phyloP scores from a whole-genome alignment of 192 early-diverging fungal species.

The Coemansia sp. region DNA sequence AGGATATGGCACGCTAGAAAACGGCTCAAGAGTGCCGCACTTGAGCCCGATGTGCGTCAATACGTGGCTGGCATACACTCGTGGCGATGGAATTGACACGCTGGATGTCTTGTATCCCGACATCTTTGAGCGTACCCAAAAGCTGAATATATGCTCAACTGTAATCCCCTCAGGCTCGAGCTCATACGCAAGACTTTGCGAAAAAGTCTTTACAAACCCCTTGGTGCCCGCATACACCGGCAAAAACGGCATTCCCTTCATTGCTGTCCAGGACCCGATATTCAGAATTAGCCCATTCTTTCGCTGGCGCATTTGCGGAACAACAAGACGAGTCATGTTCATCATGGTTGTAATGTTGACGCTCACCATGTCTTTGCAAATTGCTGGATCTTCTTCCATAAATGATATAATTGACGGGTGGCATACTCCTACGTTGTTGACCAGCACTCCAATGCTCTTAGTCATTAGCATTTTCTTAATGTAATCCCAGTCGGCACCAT shows the following conservation, averaged over 20 bases:
- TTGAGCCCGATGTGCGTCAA: slow-evolving; percentile 65
- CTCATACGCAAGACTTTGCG: slow-evolving; percentile 81
- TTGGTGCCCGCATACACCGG: slow-evolving; percentile 92
- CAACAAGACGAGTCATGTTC: slow-evolving; percentile 70
- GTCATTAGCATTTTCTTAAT: slow-evolving; percentile 26
- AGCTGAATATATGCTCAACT: slow-evolving; percentile 86
- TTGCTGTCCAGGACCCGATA: slow-evolving; percentile 83
- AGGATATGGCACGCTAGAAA: slow-evolving; percentile 36
- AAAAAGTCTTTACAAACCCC: slow-evolving; percentile 86
- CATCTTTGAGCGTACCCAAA: slow-evolving; percentile 93
- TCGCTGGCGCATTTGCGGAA: slow-evolving; percentile 71
- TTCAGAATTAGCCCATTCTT: slow-evolving; percentile 85
- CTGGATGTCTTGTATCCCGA: slow-evolving; percentile 81
- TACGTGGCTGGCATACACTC: slow-evolving; percentile 69
- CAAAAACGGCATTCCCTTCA: slow-evolving; percentile 77
- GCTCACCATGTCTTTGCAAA: slow-evolving; percentile 73
- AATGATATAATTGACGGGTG: slow-evolving; percentile 84
- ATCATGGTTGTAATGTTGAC: slow-evolving; percentile 81
- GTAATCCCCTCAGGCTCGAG: slow-evolving; percentile 67
- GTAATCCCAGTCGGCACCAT: slow-evolving; percentile 17
- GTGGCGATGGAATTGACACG: slow-evolving; percentile 70
- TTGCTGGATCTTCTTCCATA: slow-evolving; percentile 64
- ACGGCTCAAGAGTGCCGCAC: slow-evolving; percentile 53
- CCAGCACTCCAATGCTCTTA: slow-evolving; percentile 49
- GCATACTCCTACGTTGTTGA: slow-evolving; percentile 92